Conservation (phyloP, 306 rosid genomes). For the Dryas alaskensis region DNA sequence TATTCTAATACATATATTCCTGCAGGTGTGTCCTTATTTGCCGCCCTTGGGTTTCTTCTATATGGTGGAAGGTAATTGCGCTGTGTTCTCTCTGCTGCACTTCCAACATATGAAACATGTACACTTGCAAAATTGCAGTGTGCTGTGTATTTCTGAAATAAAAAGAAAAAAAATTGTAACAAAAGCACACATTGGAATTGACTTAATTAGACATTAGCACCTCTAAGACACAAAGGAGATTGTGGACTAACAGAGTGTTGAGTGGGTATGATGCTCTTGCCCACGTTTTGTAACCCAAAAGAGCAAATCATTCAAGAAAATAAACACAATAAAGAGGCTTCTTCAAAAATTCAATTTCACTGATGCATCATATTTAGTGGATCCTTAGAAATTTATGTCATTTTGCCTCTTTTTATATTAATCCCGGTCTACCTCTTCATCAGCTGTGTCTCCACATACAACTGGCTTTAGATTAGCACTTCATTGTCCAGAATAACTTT, state of each 20-base stretch:
- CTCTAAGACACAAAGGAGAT: not conserved
- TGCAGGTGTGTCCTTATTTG: conserved; percentile 87
- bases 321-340: not conserved
- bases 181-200: not conserved
- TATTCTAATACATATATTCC: conserved; percentile 30
- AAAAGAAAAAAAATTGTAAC: not conserved
- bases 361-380: not conserved
- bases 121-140: conserved; percentile 19
- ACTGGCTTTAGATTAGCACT: too few relatives aligned
- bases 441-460: too few relatives aligned
- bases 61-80: conserved; percentile 89
- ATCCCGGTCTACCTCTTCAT: too few relatives aligned
- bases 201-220: not conserved
- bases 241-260: not conserved
- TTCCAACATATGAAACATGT: conserved; percentile 16
- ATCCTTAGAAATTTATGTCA: not conserved
- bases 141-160: conserved; percentile 13
- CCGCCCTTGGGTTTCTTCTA: conserved; percentile 96
- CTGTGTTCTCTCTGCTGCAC: conserved; percentile 24
- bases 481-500: too few relatives aligned
- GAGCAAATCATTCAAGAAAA: not conserved
- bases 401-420: not conserved
- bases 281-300: not conserved
- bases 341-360: not conserved
- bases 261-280: not conserved